phyloP scores from a whole-genome alignment of 805 yeast genomes.

The Starmerella floricola region DNA sequence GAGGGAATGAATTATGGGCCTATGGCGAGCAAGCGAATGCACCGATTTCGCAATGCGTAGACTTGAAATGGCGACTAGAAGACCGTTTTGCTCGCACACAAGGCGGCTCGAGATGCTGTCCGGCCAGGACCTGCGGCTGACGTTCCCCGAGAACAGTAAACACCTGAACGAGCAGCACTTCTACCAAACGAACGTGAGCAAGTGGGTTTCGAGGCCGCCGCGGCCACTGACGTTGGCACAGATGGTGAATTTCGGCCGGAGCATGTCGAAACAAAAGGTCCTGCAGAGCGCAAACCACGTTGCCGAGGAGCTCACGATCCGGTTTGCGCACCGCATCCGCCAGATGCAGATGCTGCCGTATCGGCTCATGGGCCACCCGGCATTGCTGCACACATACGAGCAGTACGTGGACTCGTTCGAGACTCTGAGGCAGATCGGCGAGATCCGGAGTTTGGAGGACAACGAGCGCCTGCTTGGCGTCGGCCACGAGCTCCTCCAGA shows the following conservation, averaged over 20 bases:
- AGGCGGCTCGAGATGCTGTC: constrained; percentile 7
- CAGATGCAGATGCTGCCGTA: constrained; percentile 76
- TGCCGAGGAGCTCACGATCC: constrained; percentile 66
- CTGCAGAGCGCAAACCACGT: constrained; percentile 81
- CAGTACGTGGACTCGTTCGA: constrained; percentile 81
- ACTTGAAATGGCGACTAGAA: too few species aligned
- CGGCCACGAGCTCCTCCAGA: constrained; percentile 49
- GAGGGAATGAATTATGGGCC: too few species aligned
- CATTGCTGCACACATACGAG: constrained; percentile 77
- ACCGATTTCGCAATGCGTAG: too few species aligned
- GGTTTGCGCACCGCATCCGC: constrained; percentile 68
- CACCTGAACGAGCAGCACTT: constrained; percentile 56
- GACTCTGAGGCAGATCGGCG: constrained; percentile 60
- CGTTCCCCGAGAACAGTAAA: constrained; percentile 13
- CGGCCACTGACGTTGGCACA: constrained; percentile 87
- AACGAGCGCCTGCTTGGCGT: constrained; percentile 60
- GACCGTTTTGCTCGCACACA: background rate
- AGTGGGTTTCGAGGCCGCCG: constrained; percentile 54
- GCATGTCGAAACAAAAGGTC: constrained; percentile 62
- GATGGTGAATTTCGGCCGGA: constrained; percentile 77
- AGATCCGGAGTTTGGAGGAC: constrained; percentile 57
- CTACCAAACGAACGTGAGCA: constrained; percentile 60
- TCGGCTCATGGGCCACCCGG: constrained; percentile 72
- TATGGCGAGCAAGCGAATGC: too few species aligned
- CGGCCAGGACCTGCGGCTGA: constrained; percentile 11